Evolutionary conservation across 371 early-diverging fungal genomes (phyloP), one percentile per base, ranked within the genome.

Genomic region (Syncephalis fuscata): DNA sequence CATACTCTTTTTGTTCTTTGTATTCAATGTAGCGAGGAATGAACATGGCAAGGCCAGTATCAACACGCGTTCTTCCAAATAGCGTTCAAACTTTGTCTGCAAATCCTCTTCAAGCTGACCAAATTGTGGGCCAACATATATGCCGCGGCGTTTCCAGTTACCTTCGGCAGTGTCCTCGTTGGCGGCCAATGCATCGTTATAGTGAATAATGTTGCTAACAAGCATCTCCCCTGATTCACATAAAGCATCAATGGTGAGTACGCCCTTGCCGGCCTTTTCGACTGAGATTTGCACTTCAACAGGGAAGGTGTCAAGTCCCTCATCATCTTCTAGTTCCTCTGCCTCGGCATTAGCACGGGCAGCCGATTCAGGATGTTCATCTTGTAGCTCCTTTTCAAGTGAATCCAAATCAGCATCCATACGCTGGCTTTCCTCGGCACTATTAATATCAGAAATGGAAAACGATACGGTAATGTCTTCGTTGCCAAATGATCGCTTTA

Each of bases 1-100:
- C 64, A 64, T 94, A 94, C 71, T 94, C 95, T 51, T 73, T 69
- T 71, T 91, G 92, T 65, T 94, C 95, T 78, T 92, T 94, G 73
- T 71, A 76, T 65, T 88, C 89, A 50, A 90, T 74, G 63, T 85
- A 94, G 53, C 68, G 74, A 45, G 86, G 82, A 50, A 94, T 76
- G 60, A 91, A 88, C 51, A 76, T 71, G 41, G 88, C 82, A 43
- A 91, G 66, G 7, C 70, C 78, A 20, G 78, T 70, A 52, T 87
- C 78, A 53, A 94, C 74, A 48, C 85, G 51, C 90, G 85, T 61
- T 87, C 92, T 54, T 82, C 82, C 47, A 94, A 68, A 68, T 78
- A 92, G 47, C 68, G 67, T 57, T 79, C 82, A 68, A 91, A 83
- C 41, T 70, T 64, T 24, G 74, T 70, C 72, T 91, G 85, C 45